Base-by-base conservation (phyloP, 441 rosid genomes). In the Bocquillonia castaneifolia region DNA sequence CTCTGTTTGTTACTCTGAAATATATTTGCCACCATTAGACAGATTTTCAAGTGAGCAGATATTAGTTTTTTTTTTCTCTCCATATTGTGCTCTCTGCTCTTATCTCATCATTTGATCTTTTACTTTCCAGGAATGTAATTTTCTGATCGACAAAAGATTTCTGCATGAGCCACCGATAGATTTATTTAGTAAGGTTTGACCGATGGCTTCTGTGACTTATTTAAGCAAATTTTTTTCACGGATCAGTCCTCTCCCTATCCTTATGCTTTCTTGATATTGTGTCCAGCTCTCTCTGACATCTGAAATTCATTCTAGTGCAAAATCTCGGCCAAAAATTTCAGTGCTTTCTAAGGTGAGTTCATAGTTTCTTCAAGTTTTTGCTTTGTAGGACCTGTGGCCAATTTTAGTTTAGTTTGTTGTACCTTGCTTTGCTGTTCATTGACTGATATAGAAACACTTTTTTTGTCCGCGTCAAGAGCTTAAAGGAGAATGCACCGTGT, bases 181-280 rank as follows among this genome's bases (percentile, higher is more conserved):
- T 52, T 74, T 79, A 72, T 85, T 89, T 58, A 76, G 74, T 51
- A 83, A 83, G 85, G 96, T 89, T 65, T 23, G 52, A 64, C n/a
- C 45, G 23, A 15, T 17, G 34, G 59, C 7, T 57, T 31, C 2
- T 23, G 31, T 59, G 10, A 18, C 0, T 58, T 20, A 29, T 22
- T 29, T 39, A 26, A 28, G 0, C 20, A 48, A 37, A 7, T 23
- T 44, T 51, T 8, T 34, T 28, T 71, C 3, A 71, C 22, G n/a
- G 26, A 55, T 32, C 29, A 22, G 20, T 37, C 61, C 32, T 52
- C n/a, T 40, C 42, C 44, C 20, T 14, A 13, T 36, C 28, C 45
- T 59, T 37, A 7, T 15, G 57, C 39, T 72, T 45, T 45, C 51
- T 29, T 57, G 51, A 63, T 63, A 45, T 69, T 25, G 13, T 55